phyloP scores from a whole-genome alignment of 2,329 filamentous ascomycete species.

The Scedosporium boydii region DNA sequence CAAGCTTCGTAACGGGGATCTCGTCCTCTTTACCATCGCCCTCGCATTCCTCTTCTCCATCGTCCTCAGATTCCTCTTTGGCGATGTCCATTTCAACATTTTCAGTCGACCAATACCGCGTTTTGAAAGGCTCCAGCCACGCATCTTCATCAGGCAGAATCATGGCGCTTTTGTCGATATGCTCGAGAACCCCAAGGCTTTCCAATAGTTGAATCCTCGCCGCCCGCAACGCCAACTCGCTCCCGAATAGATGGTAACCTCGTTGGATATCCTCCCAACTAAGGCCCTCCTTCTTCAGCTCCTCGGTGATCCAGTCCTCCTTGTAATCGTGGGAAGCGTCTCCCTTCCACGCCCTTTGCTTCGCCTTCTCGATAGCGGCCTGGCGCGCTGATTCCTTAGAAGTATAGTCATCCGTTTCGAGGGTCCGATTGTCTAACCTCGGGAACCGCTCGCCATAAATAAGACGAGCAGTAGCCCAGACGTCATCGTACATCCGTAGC shows the following conservation, averaged over 20 bases:
- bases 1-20: too few relatives aligned
- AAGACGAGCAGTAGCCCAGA: conserved; percentile 8
- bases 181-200: not conserved
- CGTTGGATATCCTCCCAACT: not conserved
- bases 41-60: not conserved
- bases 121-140: not conserved
- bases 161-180: not conserved
- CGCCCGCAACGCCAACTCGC: not conserved
- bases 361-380: not conserved
- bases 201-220: not conserved
- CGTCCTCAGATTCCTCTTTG: not conserved
- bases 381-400: not conserved
- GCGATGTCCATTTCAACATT: not conserved
- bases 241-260: not conserved
- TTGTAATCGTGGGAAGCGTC: conserved; percentile 1
- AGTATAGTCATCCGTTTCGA: not conserved
- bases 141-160: not conserved
- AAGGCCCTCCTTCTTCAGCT: conserved; percentile 7
- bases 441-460: conserved; percentile 15
- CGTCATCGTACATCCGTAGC: conserved; percentile 9
- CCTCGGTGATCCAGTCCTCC: conserved; percentile 10
- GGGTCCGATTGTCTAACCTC: conserved; percentile 5
- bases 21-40: not conserved
- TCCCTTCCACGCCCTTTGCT: conserved; percentile 3
- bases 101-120: not conserved